Evolutionary conservation across 2,329 filamentous ascomycete species (phyloP).

Genomic region (Penicillium oxalicum): DNA sequence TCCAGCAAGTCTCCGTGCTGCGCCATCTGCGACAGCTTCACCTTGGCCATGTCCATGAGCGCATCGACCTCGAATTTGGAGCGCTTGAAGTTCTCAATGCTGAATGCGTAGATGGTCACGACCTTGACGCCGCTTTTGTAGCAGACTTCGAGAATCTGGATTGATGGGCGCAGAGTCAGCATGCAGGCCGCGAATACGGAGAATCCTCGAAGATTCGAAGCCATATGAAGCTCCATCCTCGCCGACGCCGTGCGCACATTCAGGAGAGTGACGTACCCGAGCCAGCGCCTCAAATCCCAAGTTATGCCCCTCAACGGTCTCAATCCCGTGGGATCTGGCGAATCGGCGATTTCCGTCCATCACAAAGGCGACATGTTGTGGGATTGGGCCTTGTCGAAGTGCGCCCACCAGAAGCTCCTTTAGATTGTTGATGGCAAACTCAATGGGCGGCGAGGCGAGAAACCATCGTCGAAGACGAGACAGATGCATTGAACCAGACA

Average conservation of each 20-base stretch:
- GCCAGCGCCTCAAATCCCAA: conserved; percentile 92
- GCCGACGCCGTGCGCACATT: background rate
- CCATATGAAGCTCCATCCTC: background rate
- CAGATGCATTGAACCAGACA: conserved; percentile 52
- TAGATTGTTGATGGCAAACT: conserved; percentile 75
- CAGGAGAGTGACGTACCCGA: conserved; percentile 51
- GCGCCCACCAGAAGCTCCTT: conserved; percentile 83
- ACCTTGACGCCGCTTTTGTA: conserved; percentile 96
- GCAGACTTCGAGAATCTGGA: conserved; percentile 86
- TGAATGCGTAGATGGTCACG: conserved; percentile 97
- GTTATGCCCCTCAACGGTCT: conserved; percentile 94
- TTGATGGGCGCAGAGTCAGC: background rate
- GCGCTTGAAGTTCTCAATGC: conserved; percentile 97
- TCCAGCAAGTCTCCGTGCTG: conserved; percentile 92
- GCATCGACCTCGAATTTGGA: conserved; percentile 95
- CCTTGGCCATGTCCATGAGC: conserved; percentile 94
- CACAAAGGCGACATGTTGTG: conserved; percentile 95
- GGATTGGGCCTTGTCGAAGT: conserved; percentile 82
- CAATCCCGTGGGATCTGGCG: conserved; percentile 82
- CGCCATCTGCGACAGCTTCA: conserved; percentile 84
- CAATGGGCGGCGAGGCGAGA: conserved; percentile 78
- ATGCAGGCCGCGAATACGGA: background rate
- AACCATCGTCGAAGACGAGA: conserved; percentile 67
- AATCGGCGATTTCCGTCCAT: conserved; percentile 98
- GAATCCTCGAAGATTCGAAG: background rate